Percentiles rank a stretch among this genome's conserved stretches.
Evolutionary conservation across 164 flowering plant genomes (phyloP).

Genomic region (Piper betle): DNA sequence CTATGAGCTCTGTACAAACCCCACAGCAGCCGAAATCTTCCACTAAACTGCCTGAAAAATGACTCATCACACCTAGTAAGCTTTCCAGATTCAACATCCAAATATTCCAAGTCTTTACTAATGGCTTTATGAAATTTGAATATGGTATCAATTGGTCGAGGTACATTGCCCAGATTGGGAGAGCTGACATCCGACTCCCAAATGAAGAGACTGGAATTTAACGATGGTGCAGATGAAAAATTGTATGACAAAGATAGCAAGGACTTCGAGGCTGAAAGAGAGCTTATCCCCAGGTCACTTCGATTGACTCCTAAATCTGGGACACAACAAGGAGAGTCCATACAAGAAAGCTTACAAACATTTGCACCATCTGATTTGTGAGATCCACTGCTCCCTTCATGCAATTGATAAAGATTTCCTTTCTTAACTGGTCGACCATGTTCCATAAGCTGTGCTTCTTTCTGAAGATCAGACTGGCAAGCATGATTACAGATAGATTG

Average conservation of each 20-base stretch:
- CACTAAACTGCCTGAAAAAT: slow-evolving; percentile 68
- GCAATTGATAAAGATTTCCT: slow-evolving; percentile 18
- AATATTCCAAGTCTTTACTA: slow-evolving; percentile 82
- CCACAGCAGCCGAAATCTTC: slow-evolving; percentile 82
- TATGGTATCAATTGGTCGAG: slow-evolving; percentile 79
- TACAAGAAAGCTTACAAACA: slow-evolving; percentile 21
- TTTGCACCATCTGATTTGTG: slow-evolving; percentile 9
- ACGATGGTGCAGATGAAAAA: slow-evolving; percentile 56
- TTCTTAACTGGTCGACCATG: slow-evolving; percentile 40
- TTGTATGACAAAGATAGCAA: slow-evolving; percentile 53
- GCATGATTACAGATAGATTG: slow-evolving; percentile 24
- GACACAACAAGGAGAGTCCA: slow-evolving; percentile 58
- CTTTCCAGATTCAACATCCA: slow-evolving; percentile 87
- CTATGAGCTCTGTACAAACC: slow-evolving; percentile 93
- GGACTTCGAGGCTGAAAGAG: slow-evolving; percentile 56
- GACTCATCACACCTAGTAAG: slow-evolving; percentile 54
- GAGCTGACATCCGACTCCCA: slow-evolving; percentile 65
- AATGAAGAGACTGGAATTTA: slow-evolving; percentile 75
- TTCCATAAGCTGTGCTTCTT: slow-evolving; percentile 6
- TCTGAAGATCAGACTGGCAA: slow-evolving; percentile 16
- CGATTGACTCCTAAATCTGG: slow-evolving; percentile 72
- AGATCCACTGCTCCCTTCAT: slow-evolving; percentile 11
- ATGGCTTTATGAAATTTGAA: slow-evolving; percentile 92
- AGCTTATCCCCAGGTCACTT: slow-evolving; percentile 41
- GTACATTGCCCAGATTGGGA: slow-evolving; percentile 21